phyloP scores from a whole-genome alignment of 148 eudicot species.

The Mesembryanthemum crystallinum region DNA sequence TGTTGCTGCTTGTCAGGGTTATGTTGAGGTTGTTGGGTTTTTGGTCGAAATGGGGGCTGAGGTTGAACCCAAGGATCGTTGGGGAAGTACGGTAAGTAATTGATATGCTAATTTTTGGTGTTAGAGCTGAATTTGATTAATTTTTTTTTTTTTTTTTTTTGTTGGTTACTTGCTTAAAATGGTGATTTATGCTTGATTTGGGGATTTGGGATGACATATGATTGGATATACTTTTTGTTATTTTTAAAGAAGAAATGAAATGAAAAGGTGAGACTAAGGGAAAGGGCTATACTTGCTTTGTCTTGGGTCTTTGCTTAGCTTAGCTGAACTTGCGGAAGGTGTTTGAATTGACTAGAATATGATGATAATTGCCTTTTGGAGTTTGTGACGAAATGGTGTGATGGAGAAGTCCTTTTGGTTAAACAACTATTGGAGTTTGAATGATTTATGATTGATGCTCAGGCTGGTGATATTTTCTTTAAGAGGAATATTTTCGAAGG shows the following conservation, averaged over 20 bases:
- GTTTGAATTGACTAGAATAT: neutral
- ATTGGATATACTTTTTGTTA: neutral
- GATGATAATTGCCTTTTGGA: neutral
- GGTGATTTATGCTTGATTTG: too few species aligned
- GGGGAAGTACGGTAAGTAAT: conserved; percentile 92
- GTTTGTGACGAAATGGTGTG: neutral
- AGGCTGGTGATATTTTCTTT: too few species aligned
- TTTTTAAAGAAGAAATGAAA: neutral
- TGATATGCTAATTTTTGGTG: neutral
- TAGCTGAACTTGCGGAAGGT: neutral
- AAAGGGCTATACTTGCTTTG: neutral
- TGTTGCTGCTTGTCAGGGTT: conserved; percentile 85
- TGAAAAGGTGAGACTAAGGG: neutral
- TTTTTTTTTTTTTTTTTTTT: neutral
- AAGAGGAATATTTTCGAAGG: too few species aligned
- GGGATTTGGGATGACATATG: neutral
- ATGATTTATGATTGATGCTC: too few species aligned
- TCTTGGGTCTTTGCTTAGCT: neutral
- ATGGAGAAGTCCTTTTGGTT: neutral
- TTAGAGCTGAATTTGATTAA: neutral
- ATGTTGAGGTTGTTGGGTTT: conserved; percentile 52
- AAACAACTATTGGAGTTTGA: neutral
- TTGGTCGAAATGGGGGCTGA: conserved; percentile 59
- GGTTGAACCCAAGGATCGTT: conserved; percentile 76
- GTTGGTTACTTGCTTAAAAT: neutral